Conservation (phyloP, 208 protist genomes). For the Leishmania lainsoni region DNA sequence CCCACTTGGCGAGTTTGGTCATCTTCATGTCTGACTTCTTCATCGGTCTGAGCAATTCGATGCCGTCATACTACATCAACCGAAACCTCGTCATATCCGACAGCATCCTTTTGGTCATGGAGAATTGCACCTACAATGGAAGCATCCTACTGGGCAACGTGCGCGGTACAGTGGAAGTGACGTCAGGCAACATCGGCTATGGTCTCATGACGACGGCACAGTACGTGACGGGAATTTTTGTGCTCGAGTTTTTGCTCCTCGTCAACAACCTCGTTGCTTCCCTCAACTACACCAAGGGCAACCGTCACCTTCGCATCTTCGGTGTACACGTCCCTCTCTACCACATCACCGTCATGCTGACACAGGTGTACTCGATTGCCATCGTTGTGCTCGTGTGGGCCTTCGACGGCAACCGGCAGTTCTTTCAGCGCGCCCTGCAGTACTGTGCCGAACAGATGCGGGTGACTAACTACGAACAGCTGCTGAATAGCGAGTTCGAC, state of each 20-base stretch:
- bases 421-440: slow-evolving; percentile 54
- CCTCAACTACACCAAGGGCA: slow-evolving; percentile 62
- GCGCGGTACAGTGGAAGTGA: slow-evolving; percentile 33
- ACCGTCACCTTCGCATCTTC: slow-evolving; percentile 70
- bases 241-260: slow-evolving; percentile 72
- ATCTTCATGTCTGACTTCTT: slow-evolving; percentile 76
- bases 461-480: slow-evolving; percentile 19
- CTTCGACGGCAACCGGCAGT: slow-evolving; percentile 47
- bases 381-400: slow-evolving; percentile 62
- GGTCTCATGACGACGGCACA: slow-evolving; percentile 70
- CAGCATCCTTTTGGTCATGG: slow-evolving; percentile 50
- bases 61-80: slow-evolving; percentile 64
- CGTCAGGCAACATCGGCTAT: slow-evolving; percentile 43
- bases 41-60: slow-evolving; percentile 51
- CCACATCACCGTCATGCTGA: slow-evolving; percentile 62
- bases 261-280: slow-evolving; percentile 46
- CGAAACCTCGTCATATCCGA: slow-evolving; percentile 36
- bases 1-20: slow-evolving; percentile 53
- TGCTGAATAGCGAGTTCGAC: slow-evolving; percentile 67
- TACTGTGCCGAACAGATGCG: slow-evolving; percentile 49
- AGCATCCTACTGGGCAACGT: slow-evolving; percentile 47
- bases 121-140: slow-evolving; percentile 63
- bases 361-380: slow-evolving; percentile 62
- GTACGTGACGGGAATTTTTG: slow-evolving; percentile 63
- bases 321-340: slow-evolving; percentile 82